Evolutionary conservation across 2,329 filamentous ascomycete genomes (phyloP).

Genomic region (Chaetomiaceae sp.): DNA sequence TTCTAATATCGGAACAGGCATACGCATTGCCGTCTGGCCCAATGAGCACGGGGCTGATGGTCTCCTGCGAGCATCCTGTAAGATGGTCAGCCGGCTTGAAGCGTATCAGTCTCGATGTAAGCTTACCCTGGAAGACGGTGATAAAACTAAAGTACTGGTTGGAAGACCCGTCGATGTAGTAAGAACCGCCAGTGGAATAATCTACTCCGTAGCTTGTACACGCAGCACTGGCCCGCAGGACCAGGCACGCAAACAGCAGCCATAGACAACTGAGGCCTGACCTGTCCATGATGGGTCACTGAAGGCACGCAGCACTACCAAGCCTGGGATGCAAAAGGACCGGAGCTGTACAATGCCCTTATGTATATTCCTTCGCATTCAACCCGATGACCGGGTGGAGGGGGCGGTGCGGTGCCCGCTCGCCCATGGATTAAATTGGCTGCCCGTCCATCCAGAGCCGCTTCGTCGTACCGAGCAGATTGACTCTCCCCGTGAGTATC

Average conservation of each 20-base stretch:
- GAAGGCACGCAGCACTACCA: neutral
- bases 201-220: constrained; percentile 38
- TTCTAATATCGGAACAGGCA: constrained; percentile 35
- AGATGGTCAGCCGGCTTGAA: neutral
- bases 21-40: constrained; percentile 33
- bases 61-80: constrained; percentile 34
- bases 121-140: constrained; percentile 36
- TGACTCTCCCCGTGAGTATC: neutral
- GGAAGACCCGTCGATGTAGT: constrained; percentile 37
- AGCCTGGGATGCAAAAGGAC: too few species aligned
- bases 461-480: neutral
- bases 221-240: constrained; percentile 23
- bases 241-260: constrained; percentile 25
- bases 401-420: neutral
- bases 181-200: constrained; percentile 37
- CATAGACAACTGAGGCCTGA: constrained; percentile 18
- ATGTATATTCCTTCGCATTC: too few species aligned
- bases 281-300: neutral
- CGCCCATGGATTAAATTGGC: neutral
- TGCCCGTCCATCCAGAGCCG: neutral
- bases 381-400: neutral
- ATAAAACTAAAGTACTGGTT: constrained; percentile 38
- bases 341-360: too few species aligned
- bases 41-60: constrained; percentile 35
- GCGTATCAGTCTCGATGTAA: too few species aligned